These are phyloP conservation scores for Monosporozyma aerobia DNA, from an alignment of 805 yeast genomes.

Conservation along the genomic window DNA sequence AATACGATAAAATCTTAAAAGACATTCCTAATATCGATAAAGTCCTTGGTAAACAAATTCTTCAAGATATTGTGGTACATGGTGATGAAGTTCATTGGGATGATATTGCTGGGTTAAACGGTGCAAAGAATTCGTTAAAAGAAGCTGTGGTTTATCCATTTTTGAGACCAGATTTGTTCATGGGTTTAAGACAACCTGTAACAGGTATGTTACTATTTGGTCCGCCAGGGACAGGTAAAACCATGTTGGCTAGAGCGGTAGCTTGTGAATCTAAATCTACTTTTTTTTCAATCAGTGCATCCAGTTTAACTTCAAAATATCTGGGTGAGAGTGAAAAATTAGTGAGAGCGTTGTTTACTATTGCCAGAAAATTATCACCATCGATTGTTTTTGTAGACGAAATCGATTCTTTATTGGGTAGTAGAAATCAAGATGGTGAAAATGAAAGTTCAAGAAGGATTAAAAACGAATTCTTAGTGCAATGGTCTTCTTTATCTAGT, in stretches of 20 bases:
- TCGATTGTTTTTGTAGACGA: slow-evolving; percentile 93
- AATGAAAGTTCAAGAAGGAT: slow-evolving; percentile 84
- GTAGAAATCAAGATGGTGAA: slow-evolving; percentile 49
- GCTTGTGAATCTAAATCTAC: slow-evolving; percentile 93
- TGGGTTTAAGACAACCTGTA: slow-evolving; percentile 87
- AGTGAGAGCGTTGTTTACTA: slow-evolving; percentile 75
- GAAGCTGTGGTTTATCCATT: slow-evolving; percentile 96
- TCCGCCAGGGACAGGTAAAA: slow-evolving; percentile 98
- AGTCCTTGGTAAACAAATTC: slow-evolving; percentile 68
- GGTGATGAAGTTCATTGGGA: slow-evolving; percentile 94
- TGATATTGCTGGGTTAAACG: slow-evolving; percentile 85
- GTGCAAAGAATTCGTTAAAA: slow-evolving; percentile 80
- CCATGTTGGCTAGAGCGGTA: slow-evolving; percentile 94
- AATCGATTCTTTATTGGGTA: slow-evolving; percentile 80
- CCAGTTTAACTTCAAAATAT: slow-evolving; percentile 78
- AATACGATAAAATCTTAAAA: slow-evolving; percentile 25
- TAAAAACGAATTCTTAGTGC: slow-evolving; percentile 86
- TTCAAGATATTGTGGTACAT: slow-evolving; percentile 77
- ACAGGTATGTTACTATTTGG: slow-evolving; percentile 95
- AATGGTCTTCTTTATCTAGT: slow-evolving; percentile 86
- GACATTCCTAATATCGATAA: slow-evolving; percentile 62
- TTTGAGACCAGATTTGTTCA: slow-evolving; percentile 83
- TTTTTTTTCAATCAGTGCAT: slow-evolving; percentile 84
- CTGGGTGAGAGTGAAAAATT: slow-evolving; percentile 91
- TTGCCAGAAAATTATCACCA: slow-evolving; percentile 82